A percentile compares a stretch with the other conserved stretches of the same genome.
Evolutionary conservation across 495 filamentous ascomycete species (phyloP).

Genomic region (Aspergillus taichungensis): DNA sequence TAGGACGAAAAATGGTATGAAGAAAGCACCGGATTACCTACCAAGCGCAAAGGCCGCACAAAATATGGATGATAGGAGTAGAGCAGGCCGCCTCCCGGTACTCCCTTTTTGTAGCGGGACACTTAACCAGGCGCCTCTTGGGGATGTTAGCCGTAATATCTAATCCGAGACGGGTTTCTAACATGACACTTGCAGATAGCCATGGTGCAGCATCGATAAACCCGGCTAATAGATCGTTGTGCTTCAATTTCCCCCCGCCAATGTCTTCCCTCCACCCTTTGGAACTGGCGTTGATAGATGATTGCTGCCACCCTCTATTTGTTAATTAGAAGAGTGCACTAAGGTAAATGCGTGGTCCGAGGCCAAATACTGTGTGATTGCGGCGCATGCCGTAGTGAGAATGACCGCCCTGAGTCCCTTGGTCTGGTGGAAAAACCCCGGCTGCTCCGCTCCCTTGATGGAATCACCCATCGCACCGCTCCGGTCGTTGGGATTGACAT

Average conservation of each 20-base stretch:
- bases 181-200: slow-evolving; percentile 28
- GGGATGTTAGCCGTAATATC: slow-evolving; percentile 4
- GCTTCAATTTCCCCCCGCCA: slow-evolving; percentile 12
- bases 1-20: background rate
- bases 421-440: slow-evolving; percentile 9
- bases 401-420: slow-evolving; percentile 17
- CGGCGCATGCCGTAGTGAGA: slow-evolving; percentile 18
- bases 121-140: slow-evolving; percentile 55
- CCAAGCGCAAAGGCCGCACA: slow-evolving; percentile 51
- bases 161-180: background rate
- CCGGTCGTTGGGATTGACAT: background rate
- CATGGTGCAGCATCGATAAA: slow-evolving; percentile 27
- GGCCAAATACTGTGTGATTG: slow-evolving; percentile 18
- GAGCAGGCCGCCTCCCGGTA: slow-evolving; percentile 55
- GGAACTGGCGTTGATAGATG: slow-evolving; percentile 59
- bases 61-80: slow-evolving; percentile 57
- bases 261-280: slow-evolving; percentile 46
- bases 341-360: background rate
- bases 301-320: slow-evolving; percentile 54
- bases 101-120: slow-evolving; percentile 54
- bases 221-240: slow-evolving; percentile 30
- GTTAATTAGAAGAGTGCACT: background rate
- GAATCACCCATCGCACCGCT: slow-evolving; percentile 1
- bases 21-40: slow-evolving; percentile 18
- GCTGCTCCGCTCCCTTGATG: background rate